Conservation (phyloP, 2,329 filamentous ascomycete genomes). For the Nemania diffusa region DNA sequence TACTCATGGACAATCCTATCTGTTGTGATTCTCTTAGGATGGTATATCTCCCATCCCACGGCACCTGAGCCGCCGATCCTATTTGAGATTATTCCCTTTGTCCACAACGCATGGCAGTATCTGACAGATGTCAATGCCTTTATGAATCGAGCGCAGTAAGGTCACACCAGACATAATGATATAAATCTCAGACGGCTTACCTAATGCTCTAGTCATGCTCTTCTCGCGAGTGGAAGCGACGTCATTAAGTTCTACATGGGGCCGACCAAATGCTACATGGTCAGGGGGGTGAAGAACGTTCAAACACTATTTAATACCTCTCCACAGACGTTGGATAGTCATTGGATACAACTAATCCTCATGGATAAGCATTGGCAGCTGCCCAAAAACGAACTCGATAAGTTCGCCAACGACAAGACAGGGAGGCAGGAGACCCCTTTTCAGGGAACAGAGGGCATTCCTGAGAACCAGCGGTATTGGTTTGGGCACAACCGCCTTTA, state of each 20-base stretch:
- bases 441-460: conserved; percentile 30
- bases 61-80: no score
- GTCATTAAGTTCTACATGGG: conserved; percentile 36
- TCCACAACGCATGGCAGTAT: conserved; percentile 32
- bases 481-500: conserved; percentile 33
- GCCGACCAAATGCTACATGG: conserved; percentile 21
- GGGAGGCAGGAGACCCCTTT: conserved; percentile 34
- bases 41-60: no score
- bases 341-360: conserved; percentile 25
- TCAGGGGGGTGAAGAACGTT: conserved; percentile 34
- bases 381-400: conserved; percentile 30
- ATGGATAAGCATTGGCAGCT: conserved; percentile 33
- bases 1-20: no score
- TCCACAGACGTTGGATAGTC: conserved; percentile 5
- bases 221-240: neutral
- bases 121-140: conserved; percentile 24
- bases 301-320: conserved; percentile 31
- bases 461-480: conserved; percentile 42
- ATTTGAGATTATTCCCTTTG: conserved; percentile 31
- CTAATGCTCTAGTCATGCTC: neutral
- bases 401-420: conserved; percentile 33
- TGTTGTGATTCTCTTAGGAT: no score
- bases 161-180: no score
- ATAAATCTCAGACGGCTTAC: neutral
- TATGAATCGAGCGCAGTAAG: conserved; percentile 25